phyloP scores from a whole-genome alignment of 495 filamentous ascomycete genomes.

The Thozetella sp. region DNA sequence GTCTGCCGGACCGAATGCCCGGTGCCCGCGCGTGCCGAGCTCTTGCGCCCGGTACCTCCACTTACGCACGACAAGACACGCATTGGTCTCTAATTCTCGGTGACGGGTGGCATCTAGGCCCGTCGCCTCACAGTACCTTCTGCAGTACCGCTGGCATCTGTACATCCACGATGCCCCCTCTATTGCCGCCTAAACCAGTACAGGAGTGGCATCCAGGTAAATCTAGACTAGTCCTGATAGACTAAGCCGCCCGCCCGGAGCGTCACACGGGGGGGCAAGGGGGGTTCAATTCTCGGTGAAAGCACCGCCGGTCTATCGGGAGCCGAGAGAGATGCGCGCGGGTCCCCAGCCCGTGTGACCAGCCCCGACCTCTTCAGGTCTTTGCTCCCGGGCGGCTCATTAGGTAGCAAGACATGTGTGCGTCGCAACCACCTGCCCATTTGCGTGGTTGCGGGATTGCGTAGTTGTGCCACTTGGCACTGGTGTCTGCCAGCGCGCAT shows the following conservation, averaged over 20 bases:
- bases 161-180: not conserved
- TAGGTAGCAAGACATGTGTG: not conserved
- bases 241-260: not conserved
- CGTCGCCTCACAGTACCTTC: not conserved
- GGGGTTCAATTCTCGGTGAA: not conserved
- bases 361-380: not conserved
- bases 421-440: too few species aligned
- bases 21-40: too few species aligned
- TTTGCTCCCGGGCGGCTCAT: not conserved
- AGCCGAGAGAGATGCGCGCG: too few species aligned
- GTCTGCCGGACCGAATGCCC: too few species aligned
- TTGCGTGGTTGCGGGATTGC: not conserved
- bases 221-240: not conserved
- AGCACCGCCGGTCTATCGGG: too few species aligned
- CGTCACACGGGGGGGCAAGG: not conserved
- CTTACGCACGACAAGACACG: too few species aligned
- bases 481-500: not conserved
- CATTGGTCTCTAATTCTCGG: too few species aligned
- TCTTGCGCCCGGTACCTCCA: too few species aligned
- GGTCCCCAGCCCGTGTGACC: not conserved
- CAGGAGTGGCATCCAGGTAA: not conserved
- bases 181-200: too few species aligned
- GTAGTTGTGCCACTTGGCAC: not conserved
- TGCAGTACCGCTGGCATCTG: too few species aligned
- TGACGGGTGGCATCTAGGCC: too few species aligned